Base-by-base conservation (phyloP, 768 basidiomycete species). In the Podaxis sp. region DNA sequence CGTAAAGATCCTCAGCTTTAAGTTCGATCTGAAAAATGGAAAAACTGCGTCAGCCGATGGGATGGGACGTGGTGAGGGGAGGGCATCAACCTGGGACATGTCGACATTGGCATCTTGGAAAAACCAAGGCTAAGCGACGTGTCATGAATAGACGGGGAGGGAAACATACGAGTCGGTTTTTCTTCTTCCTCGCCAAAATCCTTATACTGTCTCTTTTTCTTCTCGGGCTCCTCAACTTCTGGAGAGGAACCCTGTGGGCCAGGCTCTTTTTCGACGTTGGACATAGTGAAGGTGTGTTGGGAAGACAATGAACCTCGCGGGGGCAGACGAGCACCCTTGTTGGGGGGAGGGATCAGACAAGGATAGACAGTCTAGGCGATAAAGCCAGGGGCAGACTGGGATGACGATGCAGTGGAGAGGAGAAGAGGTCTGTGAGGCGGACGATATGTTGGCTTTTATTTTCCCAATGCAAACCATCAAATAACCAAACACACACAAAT, bases 1-100 rank as follows among this genome's bases (percentile, higher is more conserved):
- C 95, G 74, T 97, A 98, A 44, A 95, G 78, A 72, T 95, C 93
- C 71, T 94, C 93, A 2, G 93, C 91, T 71, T 86, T 93, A 65
- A 95, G 81, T 73, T 93, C 89, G 61, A 95, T 95, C 85, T 79
- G 53, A 25, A 2, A 32, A 53, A 7, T 14, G 13, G 47, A 55
- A 42, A 40, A 59, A 55, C 27, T 2, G 10, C 51, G 48, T 37
- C n/a, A 47, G 27, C 35, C 18, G 38, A 46, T 18, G 42, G 23
- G 40, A 32, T 2, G 42, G 50, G 28, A 28, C 2, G 1, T 6
- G 23, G 16, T 18, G 32, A 35, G 52, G 47, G 16, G 57, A 35
- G 38, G 2, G 36, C 25, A 65, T 78, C 65, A 60, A 88, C 87
- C 69, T 80, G 77, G 62, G 84, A 81, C 92, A 94, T 91, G 74